phyloP scores from a whole-genome alignment of 495 filamentous ascomycete species.

The Cladorrhinum samala region DNA sequence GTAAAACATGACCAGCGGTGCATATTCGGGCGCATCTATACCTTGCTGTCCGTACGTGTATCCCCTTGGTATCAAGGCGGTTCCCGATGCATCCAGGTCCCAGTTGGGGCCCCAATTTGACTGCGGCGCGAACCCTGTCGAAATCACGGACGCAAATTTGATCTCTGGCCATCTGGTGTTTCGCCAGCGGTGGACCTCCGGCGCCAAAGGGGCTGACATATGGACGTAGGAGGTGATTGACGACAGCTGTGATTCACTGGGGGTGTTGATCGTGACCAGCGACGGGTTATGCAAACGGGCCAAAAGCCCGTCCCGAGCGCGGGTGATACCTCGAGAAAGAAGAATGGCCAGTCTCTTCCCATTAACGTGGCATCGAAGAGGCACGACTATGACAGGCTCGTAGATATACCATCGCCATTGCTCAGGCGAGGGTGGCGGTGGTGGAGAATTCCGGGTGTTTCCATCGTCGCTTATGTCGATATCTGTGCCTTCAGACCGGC shows the following conservation, averaged over 20 bases:
- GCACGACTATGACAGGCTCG: background rate
- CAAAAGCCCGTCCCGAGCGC: background rate
- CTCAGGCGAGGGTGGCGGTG: background rate
- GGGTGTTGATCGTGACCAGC: background rate
- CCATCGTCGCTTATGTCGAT: background rate
- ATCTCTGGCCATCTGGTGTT: background rate
- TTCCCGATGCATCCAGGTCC: background rate
- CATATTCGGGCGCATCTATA: background rate
- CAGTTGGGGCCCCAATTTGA: background rate
- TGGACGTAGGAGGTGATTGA: background rate
- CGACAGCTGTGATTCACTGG: background rate
- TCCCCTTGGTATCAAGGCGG: background rate
- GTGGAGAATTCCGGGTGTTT: background rate
- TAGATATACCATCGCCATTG: background rate
- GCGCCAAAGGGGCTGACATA: background rate
- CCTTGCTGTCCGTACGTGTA: background rate
- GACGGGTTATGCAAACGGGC: background rate
- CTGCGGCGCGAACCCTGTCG: background rate
- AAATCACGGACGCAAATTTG: background rate
- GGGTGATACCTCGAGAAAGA: background rate
- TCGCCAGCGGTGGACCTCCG: background rate
- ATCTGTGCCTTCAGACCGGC: background rate
- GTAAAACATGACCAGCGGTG: background rate
- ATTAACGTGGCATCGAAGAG: background rate
- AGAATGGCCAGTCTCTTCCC: background rate